A percentile compares a stretch with the other conserved stretches of the same genome.
Evolutionary conservation across 768 basidiomycete species (phyloP).

Genomic region (Pleurotus tuber-regium): DNA sequence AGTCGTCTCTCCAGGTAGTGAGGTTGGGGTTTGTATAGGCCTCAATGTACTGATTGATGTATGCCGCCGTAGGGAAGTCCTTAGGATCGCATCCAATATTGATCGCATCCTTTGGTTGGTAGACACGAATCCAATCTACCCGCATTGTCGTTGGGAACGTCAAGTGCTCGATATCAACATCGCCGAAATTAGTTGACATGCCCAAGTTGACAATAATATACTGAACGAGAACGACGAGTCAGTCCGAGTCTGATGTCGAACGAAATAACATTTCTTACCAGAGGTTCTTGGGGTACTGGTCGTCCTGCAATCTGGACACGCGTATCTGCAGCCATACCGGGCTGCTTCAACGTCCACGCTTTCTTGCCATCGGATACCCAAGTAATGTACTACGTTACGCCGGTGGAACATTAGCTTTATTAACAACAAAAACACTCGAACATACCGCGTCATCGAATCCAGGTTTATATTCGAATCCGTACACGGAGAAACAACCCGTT

Average conservation of each 20-base stretch:
- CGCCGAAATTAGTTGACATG: conserved; percentile 74
- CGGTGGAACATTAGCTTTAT: conserved; percentile 1
- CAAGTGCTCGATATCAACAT: conserved; percentile 68
- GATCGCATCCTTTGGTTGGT: conserved; percentile 65
- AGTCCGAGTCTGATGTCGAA: background rate
- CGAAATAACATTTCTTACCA: conserved; percentile 42
- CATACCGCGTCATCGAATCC: conserved; percentile 56
- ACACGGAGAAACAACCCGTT: conserved; percentile 57
- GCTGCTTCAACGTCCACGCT: conserved; percentile 68
- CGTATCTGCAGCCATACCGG: conserved; percentile 57
- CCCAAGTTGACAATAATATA: conserved; percentile 86
- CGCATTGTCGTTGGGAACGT: conserved; percentile 73
- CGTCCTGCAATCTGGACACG: conserved; percentile 61
- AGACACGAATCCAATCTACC: conserved; percentile 89
- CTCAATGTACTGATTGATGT: conserved; percentile 70
- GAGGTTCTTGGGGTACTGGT: conserved; percentile 79
- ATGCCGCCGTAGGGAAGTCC: conserved; percentile 75
- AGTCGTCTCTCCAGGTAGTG: conserved; percentile 72
- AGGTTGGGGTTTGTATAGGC: conserved; percentile 84
- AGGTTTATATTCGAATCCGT: conserved; percentile 82
- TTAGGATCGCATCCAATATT: conserved; percentile 87
- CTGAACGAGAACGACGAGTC: conserved; percentile 42
- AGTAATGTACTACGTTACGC: conserved; percentile 57
- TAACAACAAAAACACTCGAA: conserved; percentile 9
- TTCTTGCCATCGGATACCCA: conserved; percentile 67